Base-by-base conservation (phyloP, 306 rosid species). In the Prunus armeniaca region DNA sequence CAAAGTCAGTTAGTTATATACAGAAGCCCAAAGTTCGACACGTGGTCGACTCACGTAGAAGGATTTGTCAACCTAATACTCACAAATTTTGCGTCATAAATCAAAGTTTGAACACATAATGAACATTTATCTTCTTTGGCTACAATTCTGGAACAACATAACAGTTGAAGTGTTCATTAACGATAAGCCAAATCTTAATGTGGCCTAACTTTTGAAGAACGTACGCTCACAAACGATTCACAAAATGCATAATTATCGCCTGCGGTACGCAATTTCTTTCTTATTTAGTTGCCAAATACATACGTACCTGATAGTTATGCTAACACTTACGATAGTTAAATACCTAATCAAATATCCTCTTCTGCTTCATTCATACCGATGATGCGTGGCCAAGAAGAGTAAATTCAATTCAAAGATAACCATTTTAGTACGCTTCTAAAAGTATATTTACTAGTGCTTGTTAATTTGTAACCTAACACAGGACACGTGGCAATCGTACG, bases 91-190 rank as follows among this genome's bases (percentile, higher is more conserved):
- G 13, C 4, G 15, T 56, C 13, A n/a, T 20, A 13, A 20, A 10
- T 56, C 62, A 56, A 56, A 25, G 20, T 20, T 56, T 56, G 27
- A 56, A 56, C 27, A 20, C 14, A 56, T 19, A 56, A 56, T 20
- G 62, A 56, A 55, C 27, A n/a, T 67, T 45, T 30, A 12, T n/a
- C 19, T 71, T 69, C 46, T 12, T 55, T 12, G 65, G 28, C 18
- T 28, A 62, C 20, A 28, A 14, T 62, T 28, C 4, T 28, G 19
- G 25, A 62, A 52, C 19, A 52, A 28, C 41, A 62, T 62, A 62
- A 17, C 75, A n/a, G 50, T 32, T 32, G 75, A 5, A 32, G 65
- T 71, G 75, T 71, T 55, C 13, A 22, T 32, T n/a, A 54, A 54
- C 22, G 12, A 54, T 25, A 71, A 20, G 65, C 63, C 63, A 71